Evolutionary conservation across 1,284 basidiomycete species (phyloP), one percentile per base, ranked within the genome.

Genomic region (Xanthoconium separans): DNA sequence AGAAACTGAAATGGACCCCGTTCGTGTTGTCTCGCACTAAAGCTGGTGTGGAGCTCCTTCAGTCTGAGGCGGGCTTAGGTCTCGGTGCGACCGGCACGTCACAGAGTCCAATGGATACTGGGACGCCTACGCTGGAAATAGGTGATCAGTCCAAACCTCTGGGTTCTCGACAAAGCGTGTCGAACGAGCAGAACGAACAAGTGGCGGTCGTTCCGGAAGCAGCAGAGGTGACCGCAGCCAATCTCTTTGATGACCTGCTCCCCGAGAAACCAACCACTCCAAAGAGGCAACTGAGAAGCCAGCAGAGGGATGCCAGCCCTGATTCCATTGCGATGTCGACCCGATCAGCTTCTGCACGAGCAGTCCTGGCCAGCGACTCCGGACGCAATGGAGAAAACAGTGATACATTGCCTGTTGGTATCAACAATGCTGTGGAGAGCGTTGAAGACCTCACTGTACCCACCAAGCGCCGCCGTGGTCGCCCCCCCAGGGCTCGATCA

Each of bases 1-100:
- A 95, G 64, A 87, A 87, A 69, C 79, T 99, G 57, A 94, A 93
- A 66, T 99, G 97, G 91, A 95, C 89, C 58, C 96, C 96, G 6
- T 98, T 97, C 75, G 75, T 97, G 40, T 73, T 95, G 37, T 77
- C 87, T 8, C 74, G 85, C 57, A 78, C 75, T 41, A 75, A 75
- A 63, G 78, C 78, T 59, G 74, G 75, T 43, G 74, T 74, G 34
- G 68, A 70, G 33, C 50, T 70, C 20, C 54, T 72, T 53, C 72
- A 72, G 44, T 55, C 59, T 44, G 68, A 69, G 49, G 51, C 63
- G 24, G 54, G 59, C 10, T 46, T 59, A 6, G 60, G 54, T 44
- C 62, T 66, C n/a, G 60, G 54, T 49, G 47, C 55, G 24, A 56
- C 58, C n/a, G 56, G 59, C 42, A 65, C 62, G 40, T 50, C 65